Conservation (phyloP, 208 protist genomes). For the Crithidia expoeki region DNA sequence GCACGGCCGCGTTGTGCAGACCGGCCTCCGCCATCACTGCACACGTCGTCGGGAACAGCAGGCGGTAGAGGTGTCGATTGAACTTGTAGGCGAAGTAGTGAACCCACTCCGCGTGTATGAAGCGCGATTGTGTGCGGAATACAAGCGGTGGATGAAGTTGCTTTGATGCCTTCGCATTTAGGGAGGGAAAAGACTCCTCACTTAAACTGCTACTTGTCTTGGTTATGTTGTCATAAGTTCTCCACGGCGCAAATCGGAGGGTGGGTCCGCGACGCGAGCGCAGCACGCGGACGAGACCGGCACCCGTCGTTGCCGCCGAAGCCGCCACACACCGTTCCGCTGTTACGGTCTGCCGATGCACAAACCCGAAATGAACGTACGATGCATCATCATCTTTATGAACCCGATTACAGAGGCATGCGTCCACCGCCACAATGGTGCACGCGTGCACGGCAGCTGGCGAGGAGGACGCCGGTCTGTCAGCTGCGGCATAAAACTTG, state of each 20-base stretch:
- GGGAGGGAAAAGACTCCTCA: too few relatives aligned
- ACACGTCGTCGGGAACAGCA: slow-evolving; percentile 42
- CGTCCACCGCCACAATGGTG: slow-evolving; percentile 5
- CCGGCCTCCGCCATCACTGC: slow-evolving; percentile 11
- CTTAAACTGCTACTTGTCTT: neutral
- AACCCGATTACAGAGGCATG: neutral
- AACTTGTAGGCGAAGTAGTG: slow-evolving; percentile 51
- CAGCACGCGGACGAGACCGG: neutral
- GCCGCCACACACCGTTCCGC: slow-evolving; percentile 8
- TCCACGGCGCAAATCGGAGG: slow-evolving; percentile 16
- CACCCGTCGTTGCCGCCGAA: neutral
- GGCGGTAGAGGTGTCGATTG: slow-evolving; percentile 42
- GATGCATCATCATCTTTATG: neutral
- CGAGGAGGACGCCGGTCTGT: neutral
- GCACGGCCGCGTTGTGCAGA: neutral
- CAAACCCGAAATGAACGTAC: slow-evolving; percentile 20
- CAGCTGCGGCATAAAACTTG: neutral
- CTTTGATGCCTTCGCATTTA: too few relatives aligned
- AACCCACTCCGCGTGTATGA: slow-evolving; percentile 52
- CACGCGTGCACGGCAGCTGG: slow-evolving; percentile 11
- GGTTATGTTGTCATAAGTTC: neutral
- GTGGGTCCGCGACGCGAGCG: neutral
- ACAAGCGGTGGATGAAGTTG: slow-evolving; percentile 39
- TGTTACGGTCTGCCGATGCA: slow-evolving; percentile 15
- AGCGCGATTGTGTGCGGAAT: slow-evolving; percentile 39